Conservation (phyloP, 768 basidiomycete species). For the Bullera alba region DNA sequence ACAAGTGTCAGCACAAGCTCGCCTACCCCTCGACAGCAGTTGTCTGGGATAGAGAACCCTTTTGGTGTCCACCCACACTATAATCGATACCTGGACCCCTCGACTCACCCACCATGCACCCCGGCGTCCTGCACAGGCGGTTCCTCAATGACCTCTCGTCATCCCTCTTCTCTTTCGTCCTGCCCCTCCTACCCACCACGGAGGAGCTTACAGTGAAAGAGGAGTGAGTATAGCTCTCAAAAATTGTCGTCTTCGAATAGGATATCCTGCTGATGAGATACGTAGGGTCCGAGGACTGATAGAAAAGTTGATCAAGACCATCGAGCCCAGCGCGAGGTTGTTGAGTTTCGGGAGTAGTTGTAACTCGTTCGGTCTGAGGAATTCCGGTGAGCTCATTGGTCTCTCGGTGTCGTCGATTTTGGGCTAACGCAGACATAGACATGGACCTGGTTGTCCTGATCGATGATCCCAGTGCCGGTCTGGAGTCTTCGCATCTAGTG, state of each 20-base stretch:
- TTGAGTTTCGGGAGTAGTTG: slow-evolving; percentile 94
- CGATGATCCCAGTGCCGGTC: slow-evolving; percentile 68
- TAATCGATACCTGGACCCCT: no score
- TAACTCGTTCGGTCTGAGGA: slow-evolving; percentile 91
- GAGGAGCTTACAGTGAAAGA: slow-evolving; percentile 93
- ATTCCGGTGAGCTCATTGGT: slow-evolving; percentile 61
- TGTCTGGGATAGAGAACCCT: no score
- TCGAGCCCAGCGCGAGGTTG: slow-evolving; percentile 83
- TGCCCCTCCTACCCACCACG: slow-evolving; percentile 78
- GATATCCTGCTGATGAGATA: not conserved
- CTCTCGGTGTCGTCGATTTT: not conserved
- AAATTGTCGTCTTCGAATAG: not conserved
- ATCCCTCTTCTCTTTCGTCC: slow-evolving; percentile 83
- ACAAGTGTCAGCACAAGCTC: no score
- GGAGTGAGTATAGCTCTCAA: slow-evolving; percentile 52
- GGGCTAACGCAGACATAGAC: slow-evolving; percentile 52
- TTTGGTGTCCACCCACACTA: no score
- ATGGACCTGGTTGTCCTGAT: slow-evolving; percentile 98
- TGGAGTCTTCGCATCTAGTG: slow-evolving; percentile 77
- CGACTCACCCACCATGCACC: slow-evolving; percentile 31
- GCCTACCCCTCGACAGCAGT: no score
- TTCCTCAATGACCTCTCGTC: slow-evolving; percentile 65
- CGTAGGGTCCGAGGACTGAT: slow-evolving; percentile 72
- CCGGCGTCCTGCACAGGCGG: slow-evolving; percentile 38
- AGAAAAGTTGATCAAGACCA: slow-evolving; percentile 87